Conservation (phyloP, 177 flowering plant genomes). For the Tripterygium wilfordii region DNA sequence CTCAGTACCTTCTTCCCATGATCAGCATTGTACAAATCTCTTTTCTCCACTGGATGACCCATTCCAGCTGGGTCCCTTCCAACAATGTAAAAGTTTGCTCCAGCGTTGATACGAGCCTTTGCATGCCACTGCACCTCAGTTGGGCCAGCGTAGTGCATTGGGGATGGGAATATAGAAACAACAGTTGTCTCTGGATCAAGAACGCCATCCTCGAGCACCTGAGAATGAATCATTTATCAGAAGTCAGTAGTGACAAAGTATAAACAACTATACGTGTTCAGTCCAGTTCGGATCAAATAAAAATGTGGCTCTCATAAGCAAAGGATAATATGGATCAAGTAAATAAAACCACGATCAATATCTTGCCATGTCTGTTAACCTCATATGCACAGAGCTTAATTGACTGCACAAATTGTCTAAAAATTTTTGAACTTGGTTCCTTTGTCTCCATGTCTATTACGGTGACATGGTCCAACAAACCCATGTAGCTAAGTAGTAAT, state of each 20-base stretch:
- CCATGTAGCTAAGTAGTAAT: background rate
- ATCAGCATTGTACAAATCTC: constrained; percentile 56
- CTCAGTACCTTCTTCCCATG: constrained; percentile 58
- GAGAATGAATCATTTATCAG: constrained; percentile 1
- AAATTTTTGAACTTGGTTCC: no score
- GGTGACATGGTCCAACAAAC: no score
- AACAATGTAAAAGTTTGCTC: constrained; percentile 61
- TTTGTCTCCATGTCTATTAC: no score
- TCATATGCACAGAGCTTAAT: background rate
- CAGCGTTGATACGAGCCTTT: constrained; percentile 59
- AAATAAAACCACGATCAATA: no score
- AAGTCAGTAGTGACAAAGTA: no score
- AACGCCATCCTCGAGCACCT: constrained; percentile 63
- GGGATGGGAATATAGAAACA: constrained; percentile 58
- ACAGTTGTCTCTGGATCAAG: constrained; percentile 62
- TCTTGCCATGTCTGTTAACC: no score
- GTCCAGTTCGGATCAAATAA: background rate
- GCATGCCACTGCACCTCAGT: constrained; percentile 72
- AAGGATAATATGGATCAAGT: no score
- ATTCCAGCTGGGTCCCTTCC: constrained; percentile 65
- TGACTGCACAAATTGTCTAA: no score
- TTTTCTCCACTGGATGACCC: constrained; percentile 55
- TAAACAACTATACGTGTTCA: no score
- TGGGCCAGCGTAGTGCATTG: constrained; percentile 71
- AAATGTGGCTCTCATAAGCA: no score